phyloP scores from a whole-genome alignment of 2,329 filamentous ascomycete genomes.

The Colletotrichum viniferum region DNA sequence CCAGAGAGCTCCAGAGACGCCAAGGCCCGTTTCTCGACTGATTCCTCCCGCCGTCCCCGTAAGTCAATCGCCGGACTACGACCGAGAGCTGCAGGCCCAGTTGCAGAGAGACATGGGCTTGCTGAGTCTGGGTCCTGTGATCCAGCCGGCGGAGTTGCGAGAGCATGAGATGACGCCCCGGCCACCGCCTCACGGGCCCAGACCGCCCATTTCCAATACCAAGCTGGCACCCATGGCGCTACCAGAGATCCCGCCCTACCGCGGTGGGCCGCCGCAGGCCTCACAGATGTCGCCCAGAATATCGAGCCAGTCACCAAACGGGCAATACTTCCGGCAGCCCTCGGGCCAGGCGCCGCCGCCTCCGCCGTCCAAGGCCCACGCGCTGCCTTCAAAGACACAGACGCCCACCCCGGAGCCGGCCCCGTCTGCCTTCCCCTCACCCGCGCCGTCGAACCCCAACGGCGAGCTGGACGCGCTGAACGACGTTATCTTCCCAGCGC shows the following conservation, averaged over 20 bases:
- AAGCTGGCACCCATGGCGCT: constrained; percentile 47
- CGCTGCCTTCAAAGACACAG: constrained; percentile 33
- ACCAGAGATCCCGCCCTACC: constrained; percentile 61
- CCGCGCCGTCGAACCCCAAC: constrained; percentile 60
- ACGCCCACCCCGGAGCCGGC: constrained; percentile 38
- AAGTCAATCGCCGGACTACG: constrained; percentile 62
- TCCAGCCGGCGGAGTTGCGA: constrained; percentile 25
- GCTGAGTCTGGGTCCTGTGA: constrained; percentile 52
- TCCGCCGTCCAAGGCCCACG: constrained; percentile 27
- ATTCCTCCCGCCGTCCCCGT: constrained; percentile 48
- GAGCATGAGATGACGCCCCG: constrained; percentile 19
- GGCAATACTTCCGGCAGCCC: constrained; percentile 24
- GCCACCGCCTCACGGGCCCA: constrained; percentile 30
- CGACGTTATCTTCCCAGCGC: constrained; percentile 89
- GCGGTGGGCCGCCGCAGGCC: constrained; percentile 35
- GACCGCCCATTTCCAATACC: constrained; percentile 40
- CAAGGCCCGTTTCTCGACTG: constrained; percentile 48
- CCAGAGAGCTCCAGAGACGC: constrained; percentile 44
- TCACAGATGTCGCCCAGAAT: constrained; percentile 29
- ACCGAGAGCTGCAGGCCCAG: constrained; percentile 64
- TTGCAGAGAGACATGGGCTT: constrained; percentile 66
- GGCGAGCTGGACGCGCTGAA: constrained; percentile 84
- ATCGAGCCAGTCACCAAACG: constrained; percentile 16
- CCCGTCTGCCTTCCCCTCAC: constrained; percentile 59
- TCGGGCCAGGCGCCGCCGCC: constrained; percentile 19